phyloP scores from a whole-genome alignment of 768 basidiomycete genomes.

The Peribolospora baueri region DNA sequence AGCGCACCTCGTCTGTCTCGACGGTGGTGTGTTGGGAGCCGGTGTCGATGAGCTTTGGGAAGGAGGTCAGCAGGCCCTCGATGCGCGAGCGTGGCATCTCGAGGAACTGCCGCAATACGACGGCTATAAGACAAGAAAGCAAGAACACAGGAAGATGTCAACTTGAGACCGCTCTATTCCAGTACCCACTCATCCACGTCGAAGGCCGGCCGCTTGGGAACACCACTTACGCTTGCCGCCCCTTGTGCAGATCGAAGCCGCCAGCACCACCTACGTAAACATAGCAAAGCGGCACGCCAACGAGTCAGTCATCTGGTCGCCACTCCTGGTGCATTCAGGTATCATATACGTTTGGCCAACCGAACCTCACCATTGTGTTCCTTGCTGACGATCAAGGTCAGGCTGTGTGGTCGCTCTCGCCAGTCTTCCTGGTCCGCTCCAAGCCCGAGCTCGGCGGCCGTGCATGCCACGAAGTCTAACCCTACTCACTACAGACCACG shows the following conservation, averaged over 20 bases:
- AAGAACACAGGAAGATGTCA: background rate
- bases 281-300: background rate
- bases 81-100: constrained; percentile 66
- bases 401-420: no score
- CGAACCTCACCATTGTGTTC: no score
- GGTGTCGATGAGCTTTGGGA: constrained; percentile 90
- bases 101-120: constrained; percentile 86
- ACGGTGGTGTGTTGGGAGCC: constrained; percentile 34
- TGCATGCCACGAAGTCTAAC: no score
- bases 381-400: no score
- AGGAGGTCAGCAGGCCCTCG: constrained; percentile 83
- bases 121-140: constrained; percentile 29
- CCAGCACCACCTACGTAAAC: constrained; percentile 49
- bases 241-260: constrained; percentile 85
- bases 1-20: constrained; percentile 10
- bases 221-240: constrained; percentile 53
- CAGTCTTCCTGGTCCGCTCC: no score
- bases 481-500: no score
- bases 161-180: background rate
- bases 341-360: no score
- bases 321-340: no score
- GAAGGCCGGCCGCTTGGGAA: no score
- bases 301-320: no score
- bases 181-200: no score
- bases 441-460: no score